phyloP scores from a whole-genome alignment of 352 stramenopile species.

The Phytophthora sp. region DNA sequence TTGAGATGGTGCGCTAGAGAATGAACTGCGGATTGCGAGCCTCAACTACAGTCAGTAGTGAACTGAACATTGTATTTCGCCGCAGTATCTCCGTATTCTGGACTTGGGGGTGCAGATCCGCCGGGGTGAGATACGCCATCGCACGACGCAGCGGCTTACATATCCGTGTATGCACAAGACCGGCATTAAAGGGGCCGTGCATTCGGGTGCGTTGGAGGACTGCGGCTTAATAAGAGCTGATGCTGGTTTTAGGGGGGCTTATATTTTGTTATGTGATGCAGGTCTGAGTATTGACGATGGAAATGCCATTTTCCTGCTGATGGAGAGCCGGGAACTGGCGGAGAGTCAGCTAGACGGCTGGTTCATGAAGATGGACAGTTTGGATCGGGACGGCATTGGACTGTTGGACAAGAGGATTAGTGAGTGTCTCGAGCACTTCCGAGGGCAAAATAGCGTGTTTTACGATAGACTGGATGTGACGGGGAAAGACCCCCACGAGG shows the following conservation, averaged over 20 bases:
- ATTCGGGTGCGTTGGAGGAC: conserved; percentile 43
- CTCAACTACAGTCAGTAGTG: neutral
- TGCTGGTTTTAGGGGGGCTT: too few species aligned
- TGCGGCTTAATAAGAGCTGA: too few species aligned
- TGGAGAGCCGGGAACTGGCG: conserved; percentile 47
- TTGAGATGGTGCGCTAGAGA: conserved; percentile 55
- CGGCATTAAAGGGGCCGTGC: conserved; percentile 61
- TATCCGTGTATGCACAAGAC: conserved; percentile 70
- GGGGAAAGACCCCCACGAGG: conserved; percentile 64
- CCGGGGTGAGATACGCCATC: conserved; percentile 75
- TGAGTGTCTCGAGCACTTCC: conserved; percentile 48
- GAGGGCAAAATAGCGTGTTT: conserved; percentile 42
- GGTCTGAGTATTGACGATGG: conserved; percentile 80
- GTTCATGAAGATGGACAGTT: conserved; percentile 63
- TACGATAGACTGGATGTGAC: conserved; percentile 60
- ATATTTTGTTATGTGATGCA: conserved; percentile 26
- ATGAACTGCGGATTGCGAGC: neutral
- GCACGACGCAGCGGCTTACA: conserved; percentile 33
- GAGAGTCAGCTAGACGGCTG: conserved; percentile 48
- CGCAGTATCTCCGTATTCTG: conserved; percentile 68
- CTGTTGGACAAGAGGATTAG: conserved; percentile 59
- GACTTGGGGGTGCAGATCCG: conserved; percentile 75
- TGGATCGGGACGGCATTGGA: conserved; percentile 67
- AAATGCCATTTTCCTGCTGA: conserved; percentile 58
- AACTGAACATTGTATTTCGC: neutral